Evolutionary conservation across 345 rosid genomes (phyloP).

Genomic region (Gossypium raimondii): DNA sequence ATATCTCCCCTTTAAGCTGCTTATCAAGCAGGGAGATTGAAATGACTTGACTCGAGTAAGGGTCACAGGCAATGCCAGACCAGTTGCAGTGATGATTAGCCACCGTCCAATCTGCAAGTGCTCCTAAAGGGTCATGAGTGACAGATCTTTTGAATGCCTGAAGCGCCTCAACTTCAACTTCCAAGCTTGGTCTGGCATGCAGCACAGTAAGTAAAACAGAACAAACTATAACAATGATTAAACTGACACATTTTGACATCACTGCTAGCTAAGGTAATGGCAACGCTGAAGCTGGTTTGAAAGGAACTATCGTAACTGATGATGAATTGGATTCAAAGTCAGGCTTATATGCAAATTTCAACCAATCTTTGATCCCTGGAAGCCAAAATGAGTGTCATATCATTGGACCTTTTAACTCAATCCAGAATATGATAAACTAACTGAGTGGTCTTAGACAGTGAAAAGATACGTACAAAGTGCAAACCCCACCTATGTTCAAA

Average conservation of each 20-base stretch:
- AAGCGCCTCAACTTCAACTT: constrained; percentile 51
- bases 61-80: constrained; percentile 68
- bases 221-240: constrained; percentile 22
- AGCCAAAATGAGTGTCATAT: neutral
- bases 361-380: neutral
- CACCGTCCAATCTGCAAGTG: constrained; percentile 55
- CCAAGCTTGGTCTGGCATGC: constrained; percentile 28
- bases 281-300: constrained; percentile 3
- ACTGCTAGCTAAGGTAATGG: neutral
- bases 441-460: neutral
- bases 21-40: constrained; percentile 46
- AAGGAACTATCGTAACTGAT: neutral
- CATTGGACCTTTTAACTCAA: neutral
- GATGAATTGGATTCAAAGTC: neutral
- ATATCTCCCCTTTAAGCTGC: constrained; percentile 64
- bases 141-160: constrained; percentile 52
- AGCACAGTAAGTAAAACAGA: constrained; percentile 14
- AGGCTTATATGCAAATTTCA: constrained; percentile 5
- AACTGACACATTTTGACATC: constrained; percentile 19
- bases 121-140: constrained; percentile 53
- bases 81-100: constrained; percentile 67
- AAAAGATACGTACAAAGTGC: neutral
- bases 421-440: neutral
- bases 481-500: neutral
- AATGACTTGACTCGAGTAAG: constrained; percentile 36